Evolutionary conservation across 2,329 filamentous ascomycete genomes (phyloP), one percentile per base, ranked within the genome.

Genomic region (Phyllosticta citribraziliensis): DNA sequence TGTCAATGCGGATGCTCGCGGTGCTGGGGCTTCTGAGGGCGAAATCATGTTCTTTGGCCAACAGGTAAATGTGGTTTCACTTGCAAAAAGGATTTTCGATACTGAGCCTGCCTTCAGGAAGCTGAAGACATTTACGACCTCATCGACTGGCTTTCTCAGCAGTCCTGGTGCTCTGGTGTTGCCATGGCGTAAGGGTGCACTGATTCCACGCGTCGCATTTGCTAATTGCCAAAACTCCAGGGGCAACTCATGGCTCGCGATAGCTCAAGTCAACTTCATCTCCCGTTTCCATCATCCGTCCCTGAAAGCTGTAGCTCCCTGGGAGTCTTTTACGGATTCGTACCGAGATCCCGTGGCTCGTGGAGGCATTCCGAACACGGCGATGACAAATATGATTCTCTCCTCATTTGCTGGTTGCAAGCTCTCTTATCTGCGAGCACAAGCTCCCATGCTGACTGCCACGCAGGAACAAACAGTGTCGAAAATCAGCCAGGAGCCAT

Each of bases 91-190:
- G 33, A 5, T 17, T 40, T 40, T 12, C 22, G 33, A 17, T 14
- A 1, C 33, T 40, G 10, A 40, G 11, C 14, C 12, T 2, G 11
- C 33, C 2, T 14, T 40, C 30, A 78, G 62, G 77, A 79, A 14
- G 75, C 70, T 6, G 72, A 78, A 58, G 77, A 80, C 62, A 74
- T 76, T 5, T 76, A 79, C 58, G 78, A 80, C 63, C 70, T 75
- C 0, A 72, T 80, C 11, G 76, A 80, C 61, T 70, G 66, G 30
- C 66, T 78, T 47, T 75, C 76, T 0, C 65, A 70, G 27, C 70
- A 75, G 66, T 64, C 69, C 1, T 80, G 78, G 78, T 78, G 76
- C 61, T 79, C 76, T 56, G 77, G 77, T 3, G 69, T 79, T n/a
- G 75, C 73, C 6, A 71, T 79, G 67, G 74, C 75, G 58, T 61